Conservation (phyloP, 441 rosid genomes). For the Erodium moschatum region DNA sequence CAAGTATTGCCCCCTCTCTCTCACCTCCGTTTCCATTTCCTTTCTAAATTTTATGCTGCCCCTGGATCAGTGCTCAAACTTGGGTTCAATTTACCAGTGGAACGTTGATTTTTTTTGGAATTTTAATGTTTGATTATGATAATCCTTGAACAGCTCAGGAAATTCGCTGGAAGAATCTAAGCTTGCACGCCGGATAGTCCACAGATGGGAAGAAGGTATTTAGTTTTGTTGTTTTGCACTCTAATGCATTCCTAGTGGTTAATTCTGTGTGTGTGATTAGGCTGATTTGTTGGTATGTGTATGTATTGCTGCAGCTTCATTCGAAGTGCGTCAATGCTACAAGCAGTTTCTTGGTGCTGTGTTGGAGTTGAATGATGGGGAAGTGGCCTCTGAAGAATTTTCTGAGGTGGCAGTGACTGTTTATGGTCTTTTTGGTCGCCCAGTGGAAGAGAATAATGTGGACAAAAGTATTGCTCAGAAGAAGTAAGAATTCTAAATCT, state of each 20-base stretch:
- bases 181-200: constrained; percentile 63
- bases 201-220: constrained; percentile 86
- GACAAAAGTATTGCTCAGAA: constrained; percentile 30
- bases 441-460: constrained; percentile 34
- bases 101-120: neutral
- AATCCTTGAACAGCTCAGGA: constrained; percentile 9
- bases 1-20: constrained; percentile 30
- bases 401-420: constrained; percentile 56
- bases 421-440: constrained; percentile 42
- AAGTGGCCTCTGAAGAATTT: constrained; percentile 72
- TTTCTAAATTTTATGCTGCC: neutral
- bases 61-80: neutral
- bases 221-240: neutral
- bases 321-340: constrained; percentile 70
- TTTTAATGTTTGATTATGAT: neutral
- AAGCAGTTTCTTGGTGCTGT: constrained; percentile 68
- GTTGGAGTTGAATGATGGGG: constrained; percentile 63
- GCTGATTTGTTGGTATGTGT: constrained; percentile 10
- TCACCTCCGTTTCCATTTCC: neutral
- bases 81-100: neutral
- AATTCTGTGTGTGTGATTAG: neutral
- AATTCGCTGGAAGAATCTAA: constrained; percentile 53
- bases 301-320: constrained; percentile 46
- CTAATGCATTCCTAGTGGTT: neutral
- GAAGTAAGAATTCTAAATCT: constrained; percentile 35